Percentiles rank a stretch among this genome's conserved stretches.
Conservation (phyloP, 768 basidiomycete species). For the Favolaschia claudopus region DNA sequence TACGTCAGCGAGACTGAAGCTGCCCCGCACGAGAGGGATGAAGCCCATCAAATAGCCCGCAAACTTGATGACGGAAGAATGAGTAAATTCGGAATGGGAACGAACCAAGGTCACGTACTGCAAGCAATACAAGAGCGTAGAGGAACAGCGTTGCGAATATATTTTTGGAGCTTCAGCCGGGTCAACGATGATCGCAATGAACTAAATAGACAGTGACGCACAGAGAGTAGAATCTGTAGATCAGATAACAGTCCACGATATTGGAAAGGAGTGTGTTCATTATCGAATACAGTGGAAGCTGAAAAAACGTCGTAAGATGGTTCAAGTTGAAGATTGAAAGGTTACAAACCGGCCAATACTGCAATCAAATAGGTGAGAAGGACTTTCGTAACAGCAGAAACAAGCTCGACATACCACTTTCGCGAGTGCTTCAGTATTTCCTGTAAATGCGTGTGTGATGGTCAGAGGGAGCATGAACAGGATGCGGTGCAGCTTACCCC, state of each 20-base stretch:
- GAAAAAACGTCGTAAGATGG: neutral
- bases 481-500: too few relatives aligned
- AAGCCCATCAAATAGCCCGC: neutral
- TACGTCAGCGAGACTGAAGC: neutral
- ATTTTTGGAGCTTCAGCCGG: too few relatives aligned
- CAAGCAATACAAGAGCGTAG: neutral
- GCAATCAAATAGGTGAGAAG: too few relatives aligned
- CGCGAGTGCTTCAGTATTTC: neutral
- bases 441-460: too few relatives aligned
- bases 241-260: neutral
- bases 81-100: neutral
- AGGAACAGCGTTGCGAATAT: neutral
- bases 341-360: neutral
- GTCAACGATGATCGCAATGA: neutral
- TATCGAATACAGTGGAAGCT: conserved; percentile 5
- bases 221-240: neutral
- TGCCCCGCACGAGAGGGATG: neutral
- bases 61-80: neutral
- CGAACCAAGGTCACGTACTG: neutral
- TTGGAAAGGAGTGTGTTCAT: neutral
- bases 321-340: neutral
- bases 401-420: too few relatives aligned
- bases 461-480: too few relatives aligned
- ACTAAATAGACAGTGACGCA: neutral
- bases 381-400: too few relatives aligned